Conservation (phyloP, 2,329 filamentous ascomycete genomes). For the Fusarium hainanense region DNA sequence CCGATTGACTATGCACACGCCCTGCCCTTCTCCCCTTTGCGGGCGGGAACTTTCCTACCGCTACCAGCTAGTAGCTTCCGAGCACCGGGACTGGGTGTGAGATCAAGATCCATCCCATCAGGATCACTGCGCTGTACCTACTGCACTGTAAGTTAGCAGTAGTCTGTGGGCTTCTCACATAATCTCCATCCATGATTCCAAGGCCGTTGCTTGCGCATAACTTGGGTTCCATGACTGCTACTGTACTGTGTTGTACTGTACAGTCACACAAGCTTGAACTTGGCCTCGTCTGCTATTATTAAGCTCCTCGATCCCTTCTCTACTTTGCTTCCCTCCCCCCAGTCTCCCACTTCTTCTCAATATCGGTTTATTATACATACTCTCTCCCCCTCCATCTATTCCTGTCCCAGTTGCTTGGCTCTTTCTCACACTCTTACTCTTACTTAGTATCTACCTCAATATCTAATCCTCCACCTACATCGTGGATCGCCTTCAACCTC, state of each 20-base stretch:
- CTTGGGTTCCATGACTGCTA: constrained; percentile 10
- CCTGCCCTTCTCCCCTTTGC: not conserved
- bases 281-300: constrained; percentile 44
- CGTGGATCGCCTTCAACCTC: constrained; percentile 18
- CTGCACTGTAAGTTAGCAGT: not conserved
- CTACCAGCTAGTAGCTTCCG: constrained; percentile 43
- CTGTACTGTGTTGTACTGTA: not conserved
- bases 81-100: constrained; percentile 19
- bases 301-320: constrained; percentile 38
- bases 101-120: constrained; percentile 5
- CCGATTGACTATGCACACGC: constrained; percentile 48
- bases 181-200: constrained; percentile 38
- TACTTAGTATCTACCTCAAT: constrained; percentile 26
- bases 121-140: not conserved
- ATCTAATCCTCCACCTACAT: constrained; percentile 10
- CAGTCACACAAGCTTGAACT: constrained; percentile 32
- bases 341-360: constrained; percentile 13
- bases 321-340: constrained; percentile 17
- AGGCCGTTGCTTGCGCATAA: constrained; percentile 33
- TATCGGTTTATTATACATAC: constrained; percentile 33
- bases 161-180: constrained; percentile 40
- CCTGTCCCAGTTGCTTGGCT: constrained; percentile 35
- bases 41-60: constrained; percentile 36
- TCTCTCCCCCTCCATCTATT: constrained; percentile 7
- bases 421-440: constrained; percentile 6